Evolutionary conservation across 1,284 basidiomycete genomes (phyloP), one percentile per base, ranked within the genome.

Genomic region (Singerocomus inundabilis): DNA sequence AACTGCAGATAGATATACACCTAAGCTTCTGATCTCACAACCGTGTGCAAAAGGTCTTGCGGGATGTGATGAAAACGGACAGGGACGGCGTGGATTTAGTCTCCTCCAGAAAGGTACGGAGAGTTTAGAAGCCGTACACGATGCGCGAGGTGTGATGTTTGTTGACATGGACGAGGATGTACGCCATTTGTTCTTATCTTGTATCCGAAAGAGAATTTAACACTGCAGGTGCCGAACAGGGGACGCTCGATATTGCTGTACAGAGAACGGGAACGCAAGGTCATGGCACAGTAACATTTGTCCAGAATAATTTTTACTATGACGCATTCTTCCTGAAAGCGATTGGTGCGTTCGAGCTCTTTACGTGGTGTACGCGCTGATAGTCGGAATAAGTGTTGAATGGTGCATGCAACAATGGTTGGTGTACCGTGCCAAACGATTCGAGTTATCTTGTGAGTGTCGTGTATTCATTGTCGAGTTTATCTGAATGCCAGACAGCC

Each of bases 241-340:
- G 96, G 1, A 91, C 93, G 2, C 75, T 99, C 21, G 97, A 99
- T 68, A 82, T 99, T 34, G 74, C 98, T 68, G 78, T 99, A 0
- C 94, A 98, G 63, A 76, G 95, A 33, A 84, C 85, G 0, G 91
- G 91, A 1, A 71, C 75, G 11, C 82, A 84, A 49, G 77, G 78
- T 3, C 68, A 73, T 45, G 84, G 85, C 5, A 81, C 78, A 30
- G 73, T 94, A 13, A 70, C 85, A 2, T 98, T 99, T 60, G 76
- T 99, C 35, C 93, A 97, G 70, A 99, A 99, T 69, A 98, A 98
- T 70, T 93, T 94, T 63, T 99, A 97, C 66, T 94, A 95, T 64
- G 97, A 99, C 61, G 95, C 97, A 0, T 99, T 99, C 76, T 99
- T 99, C 81, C 78, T 99, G 51, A 98, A 98, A 67, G 91, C 94